Conservation (phyloP, 2,329 filamentous ascomycete species). For the Epichloe festucae region DNA sequence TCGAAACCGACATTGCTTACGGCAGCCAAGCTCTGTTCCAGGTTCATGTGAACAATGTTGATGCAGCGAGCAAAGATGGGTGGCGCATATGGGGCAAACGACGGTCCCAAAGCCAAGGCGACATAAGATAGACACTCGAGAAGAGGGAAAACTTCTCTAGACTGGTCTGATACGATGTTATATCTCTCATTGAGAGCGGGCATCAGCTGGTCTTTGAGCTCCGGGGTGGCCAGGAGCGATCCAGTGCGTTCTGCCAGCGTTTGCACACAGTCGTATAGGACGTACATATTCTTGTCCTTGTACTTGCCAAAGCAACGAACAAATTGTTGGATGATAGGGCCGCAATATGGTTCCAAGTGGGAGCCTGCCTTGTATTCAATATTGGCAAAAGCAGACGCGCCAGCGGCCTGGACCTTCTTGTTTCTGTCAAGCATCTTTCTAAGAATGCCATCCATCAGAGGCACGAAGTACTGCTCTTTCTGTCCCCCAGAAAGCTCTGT, state of each 20-base stretch:
- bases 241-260: constrained; percentile 89
- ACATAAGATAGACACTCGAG: constrained; percentile 96
- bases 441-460: constrained; percentile 93
- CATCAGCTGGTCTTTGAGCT: constrained; percentile 81
- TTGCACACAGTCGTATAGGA: constrained; percentile 96
- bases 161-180: constrained; percentile 76
- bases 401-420: constrained; percentile 96
- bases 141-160: constrained; percentile 83
- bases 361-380: constrained; percentile 86
- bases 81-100: constrained; percentile 73
- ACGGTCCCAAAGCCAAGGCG: constrained; percentile 67
- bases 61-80: constrained; percentile 82
- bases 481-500: constrained; percentile 57
- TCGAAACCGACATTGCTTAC: constrained; percentile 57
- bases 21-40: constrained; percentile 66
- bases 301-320: constrained; percentile 87
- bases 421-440: constrained; percentile 92
- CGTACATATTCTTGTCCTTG: constrained; percentile 98
- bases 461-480: constrained; percentile 72
- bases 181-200: constrained; percentile 81
- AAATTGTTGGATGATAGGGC: constrained; percentile 83
- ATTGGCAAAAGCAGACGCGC: constrained; percentile 89
- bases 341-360: constrained; percentile 70
- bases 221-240: constrained; percentile 59
- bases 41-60: constrained; percentile 80